A percentile compares a stretch with the other conserved stretches of the same genome.
Evolutionary conservation across 2,329 filamentous ascomycete genomes (phyloP).

Genomic region (Cercospora sp.): DNA sequence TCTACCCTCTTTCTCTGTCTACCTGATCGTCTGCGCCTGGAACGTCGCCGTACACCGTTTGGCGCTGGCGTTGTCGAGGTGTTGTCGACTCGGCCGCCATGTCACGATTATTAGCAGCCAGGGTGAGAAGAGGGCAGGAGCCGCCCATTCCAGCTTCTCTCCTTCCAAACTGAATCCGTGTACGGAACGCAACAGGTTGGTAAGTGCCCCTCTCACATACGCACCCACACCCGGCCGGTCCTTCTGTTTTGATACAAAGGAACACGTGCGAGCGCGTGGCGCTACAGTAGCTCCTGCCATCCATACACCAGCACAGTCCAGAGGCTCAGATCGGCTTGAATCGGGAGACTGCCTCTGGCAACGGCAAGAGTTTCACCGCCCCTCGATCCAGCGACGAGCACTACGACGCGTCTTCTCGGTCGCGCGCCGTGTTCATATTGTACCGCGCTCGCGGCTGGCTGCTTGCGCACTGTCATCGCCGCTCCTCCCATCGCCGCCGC

Average conservation of each 20-base stretch:
- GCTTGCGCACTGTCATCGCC: neutral
- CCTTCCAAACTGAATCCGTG: neutral
- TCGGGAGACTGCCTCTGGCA: neutral
- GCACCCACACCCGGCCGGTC: too few species aligned
- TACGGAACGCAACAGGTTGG: neutral
- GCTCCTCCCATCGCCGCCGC: neutral
- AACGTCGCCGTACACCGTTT: neutral
- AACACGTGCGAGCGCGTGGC: neutral
- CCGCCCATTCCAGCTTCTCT: neutral
- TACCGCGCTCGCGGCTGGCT: neutral
- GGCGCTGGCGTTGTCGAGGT: neutral
- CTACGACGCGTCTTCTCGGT: neutral
- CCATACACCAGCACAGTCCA: too few species aligned
- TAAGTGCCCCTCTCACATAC: neutral
- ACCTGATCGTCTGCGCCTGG: neutral
- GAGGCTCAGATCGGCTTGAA: too few species aligned
- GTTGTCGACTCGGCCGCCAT: neutral
- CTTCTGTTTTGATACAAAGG: neutral
- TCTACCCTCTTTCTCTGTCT: neutral
- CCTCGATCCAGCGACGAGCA: neutral
- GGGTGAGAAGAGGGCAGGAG: neutral
- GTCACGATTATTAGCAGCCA: neutral
- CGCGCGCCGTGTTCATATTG: neutral
- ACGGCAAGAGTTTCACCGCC: constrained; percentile 3
- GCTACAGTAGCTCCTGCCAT: neutral